Base-by-base conservation (phyloP, 257 asterid species). In the Pogostemon cablin region DNA sequence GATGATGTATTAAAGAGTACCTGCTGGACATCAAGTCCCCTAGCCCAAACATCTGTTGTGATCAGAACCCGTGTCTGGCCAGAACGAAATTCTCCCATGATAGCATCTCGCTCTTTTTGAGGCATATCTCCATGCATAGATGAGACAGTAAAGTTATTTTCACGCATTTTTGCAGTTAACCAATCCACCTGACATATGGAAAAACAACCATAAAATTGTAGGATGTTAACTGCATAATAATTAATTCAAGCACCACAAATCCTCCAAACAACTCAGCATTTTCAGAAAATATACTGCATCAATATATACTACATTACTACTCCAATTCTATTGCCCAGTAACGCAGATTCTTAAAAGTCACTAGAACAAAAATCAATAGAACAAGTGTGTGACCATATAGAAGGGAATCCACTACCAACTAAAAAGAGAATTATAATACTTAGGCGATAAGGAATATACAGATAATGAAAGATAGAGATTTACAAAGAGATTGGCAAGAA, bases 91-190 rank as follows among this genome's bases (percentile, higher is more conserved):
- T 95, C 97, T 2, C 59, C 86, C 98, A 91, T 91, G 56, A 95
- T 91, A 59, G 95, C 96, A 79, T 95, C 98, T 11, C 98, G 83
- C 78, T 91, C 98, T 85, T 85, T 91, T 75, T 95, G 98, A 32
- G 99, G 98, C 99, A 95, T 91, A 78, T 95, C 98, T 49, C 99
- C 99, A 17, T 95, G 99, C 98, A 95, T 95, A 9, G 97, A 86
- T 5, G 99, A 95, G 69, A 95, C 96, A 1, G 98, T 95, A 60
- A 95, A 95, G 77, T 92, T 92, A 76, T 81, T 84, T 66, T 88
- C 96, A 2, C 92, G 90, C 98, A 89, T 92, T 88, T 90, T 87
- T 68, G 88, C 95, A 1, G 96, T 86, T 12, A 92, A 81, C 96
- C 96, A 95, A 74, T 95, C 98, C 55, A 91, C 99, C 99, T 95